Evolutionary conservation across 352 stramenopile genomes (phyloP).

Genomic region (Phytophthora syringae): DNA sequence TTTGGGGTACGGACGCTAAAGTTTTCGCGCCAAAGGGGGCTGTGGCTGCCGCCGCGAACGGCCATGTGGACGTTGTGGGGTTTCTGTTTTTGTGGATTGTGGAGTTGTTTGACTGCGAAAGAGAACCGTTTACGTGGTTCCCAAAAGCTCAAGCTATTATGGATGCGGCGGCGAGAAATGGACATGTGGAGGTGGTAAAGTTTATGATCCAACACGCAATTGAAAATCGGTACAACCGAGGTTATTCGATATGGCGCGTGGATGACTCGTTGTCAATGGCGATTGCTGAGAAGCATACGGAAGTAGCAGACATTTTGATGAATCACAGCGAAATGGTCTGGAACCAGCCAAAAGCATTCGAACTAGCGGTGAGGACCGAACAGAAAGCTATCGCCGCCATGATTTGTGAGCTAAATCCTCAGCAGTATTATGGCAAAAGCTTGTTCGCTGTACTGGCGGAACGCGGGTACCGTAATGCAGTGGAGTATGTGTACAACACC

Average conservation of each 20-base stretch:
- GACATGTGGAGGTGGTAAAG: conserved; percentile 2
- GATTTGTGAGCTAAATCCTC: no score
- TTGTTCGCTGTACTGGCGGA: no score
- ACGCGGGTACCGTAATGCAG: background rate
- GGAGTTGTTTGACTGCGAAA: background rate
- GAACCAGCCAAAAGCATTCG: no score
- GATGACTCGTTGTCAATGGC: no score
- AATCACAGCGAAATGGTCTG: no score
- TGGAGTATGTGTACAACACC: conserved; percentile 5
- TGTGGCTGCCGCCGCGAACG: background rate
- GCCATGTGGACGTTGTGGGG: conserved; percentile 1
- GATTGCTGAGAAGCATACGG: no score
- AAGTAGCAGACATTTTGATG: no score
- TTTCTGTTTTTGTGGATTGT: background rate
- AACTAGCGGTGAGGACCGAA: no score
- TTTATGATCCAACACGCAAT: conserved; percentile 5
- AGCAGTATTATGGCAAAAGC: no score
- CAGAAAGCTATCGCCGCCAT: no score
- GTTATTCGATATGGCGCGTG: no score
- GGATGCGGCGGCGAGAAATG: background rate
- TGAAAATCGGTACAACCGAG: background rate
- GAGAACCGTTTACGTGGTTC: background rate
- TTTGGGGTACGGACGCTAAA: background rate
- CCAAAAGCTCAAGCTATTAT: background rate
- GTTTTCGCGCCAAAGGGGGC: background rate